Conservation (phyloP, 73 alveolate genomes). For the Paraurostyla sp. region DNA sequence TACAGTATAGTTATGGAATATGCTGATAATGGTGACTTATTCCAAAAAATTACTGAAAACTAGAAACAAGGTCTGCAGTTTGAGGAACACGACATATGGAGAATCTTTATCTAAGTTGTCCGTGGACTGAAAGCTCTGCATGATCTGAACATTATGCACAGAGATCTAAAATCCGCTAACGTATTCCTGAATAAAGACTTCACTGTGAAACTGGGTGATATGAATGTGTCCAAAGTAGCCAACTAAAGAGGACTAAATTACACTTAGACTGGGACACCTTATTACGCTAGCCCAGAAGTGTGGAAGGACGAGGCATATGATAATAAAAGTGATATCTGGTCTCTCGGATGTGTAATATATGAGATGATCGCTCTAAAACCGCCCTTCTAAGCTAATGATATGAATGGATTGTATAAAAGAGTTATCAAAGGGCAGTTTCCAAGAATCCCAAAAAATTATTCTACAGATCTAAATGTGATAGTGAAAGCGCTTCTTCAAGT, state of each 20-base stretch:
- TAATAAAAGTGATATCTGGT: constrained; percentile 97
- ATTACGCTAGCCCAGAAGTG: constrained; percentile 98
- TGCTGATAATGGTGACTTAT: constrained; percentile 86
- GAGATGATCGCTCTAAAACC: constrained; percentile 97
- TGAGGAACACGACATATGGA: constrained; percentile 82
- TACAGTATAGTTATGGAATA: constrained; percentile 86
- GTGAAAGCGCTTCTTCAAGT: constrained; percentile 79
- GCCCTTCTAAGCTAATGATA: constrained; percentile 97
- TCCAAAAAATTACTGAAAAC: constrained; percentile 68
- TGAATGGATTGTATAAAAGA: constrained; percentile 90
- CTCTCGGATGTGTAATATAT: constrained; percentile 97
- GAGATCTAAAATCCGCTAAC: constrained; percentile 91
- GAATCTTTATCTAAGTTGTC: constrained; percentile 72
- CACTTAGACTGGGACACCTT: constrained; percentile 98
- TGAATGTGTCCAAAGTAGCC: constrained; percentile 94
- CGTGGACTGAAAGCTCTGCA: constrained; percentile 77
- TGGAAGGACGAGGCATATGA: constrained; percentile 98
- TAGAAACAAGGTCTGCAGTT: constrained; percentile 54
- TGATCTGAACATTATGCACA: constrained; percentile 79
- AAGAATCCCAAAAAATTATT: constrained; percentile 82
- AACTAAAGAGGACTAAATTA: constrained; percentile 83
- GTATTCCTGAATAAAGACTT: constrained; percentile 88
- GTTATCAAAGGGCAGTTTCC: constrained; percentile 88
- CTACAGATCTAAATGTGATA: constrained; percentile 76
- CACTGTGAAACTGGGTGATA: constrained; percentile 93